Percentiles rank a stretch among this genome's conserved stretches.
Evolutionary conservation across 2,329 filamentous ascomycete species (phyloP).

Genomic region (Fusarium begoniae): DNA sequence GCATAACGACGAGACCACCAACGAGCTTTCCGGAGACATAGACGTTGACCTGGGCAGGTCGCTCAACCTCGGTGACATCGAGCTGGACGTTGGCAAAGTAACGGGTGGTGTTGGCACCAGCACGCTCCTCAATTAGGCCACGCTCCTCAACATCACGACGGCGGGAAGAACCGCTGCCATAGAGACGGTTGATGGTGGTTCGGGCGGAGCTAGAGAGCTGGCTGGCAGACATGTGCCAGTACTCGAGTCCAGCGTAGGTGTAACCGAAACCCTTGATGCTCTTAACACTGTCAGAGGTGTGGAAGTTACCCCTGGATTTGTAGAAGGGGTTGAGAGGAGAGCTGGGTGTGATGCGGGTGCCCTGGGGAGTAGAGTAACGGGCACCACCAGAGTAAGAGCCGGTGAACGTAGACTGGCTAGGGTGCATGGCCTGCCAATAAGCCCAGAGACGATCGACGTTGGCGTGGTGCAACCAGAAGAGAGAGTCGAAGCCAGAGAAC

Average conservation of each 20-base stretch:
- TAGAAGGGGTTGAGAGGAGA: conserved; percentile 63
- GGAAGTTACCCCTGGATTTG: conserved; percentile 48
- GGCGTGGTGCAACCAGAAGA: conserved; percentile 61
- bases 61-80: conserved; percentile 48
- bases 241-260: conserved; percentile 50
- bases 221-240: conserved; percentile 44
- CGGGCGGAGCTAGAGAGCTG: conserved; percentile 46
- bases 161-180: conserved; percentile 30
- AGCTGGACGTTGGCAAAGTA: conserved; percentile 50
- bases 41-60: conserved; percentile 49
- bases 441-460: conserved; percentile 73
- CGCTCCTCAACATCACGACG: conserved; percentile 30
- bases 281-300: conserved; percentile 52
- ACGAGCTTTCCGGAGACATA: conserved; percentile 46
- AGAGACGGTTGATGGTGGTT: conserved; percentile 47
- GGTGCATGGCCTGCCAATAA: conserved; percentile 59
- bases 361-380: conserved; percentile 53
- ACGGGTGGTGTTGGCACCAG: conserved; percentile 36
- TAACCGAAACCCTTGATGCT: conserved; percentile 51
- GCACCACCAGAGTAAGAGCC: conserved; percentile 47
- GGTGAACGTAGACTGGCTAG: conserved; percentile 47
- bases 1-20: conserved; percentile 50
- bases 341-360: conserved; percentile 53
- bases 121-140: conserved; percentile 23
- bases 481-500: conserved; percentile 56